A percentile compares a stretch with the other conserved stretches of the same genome.
Evolutionary conservation across 2,329 filamentous ascomycete species (phyloP).

Genomic region (Xylaria arbuscula): DNA sequence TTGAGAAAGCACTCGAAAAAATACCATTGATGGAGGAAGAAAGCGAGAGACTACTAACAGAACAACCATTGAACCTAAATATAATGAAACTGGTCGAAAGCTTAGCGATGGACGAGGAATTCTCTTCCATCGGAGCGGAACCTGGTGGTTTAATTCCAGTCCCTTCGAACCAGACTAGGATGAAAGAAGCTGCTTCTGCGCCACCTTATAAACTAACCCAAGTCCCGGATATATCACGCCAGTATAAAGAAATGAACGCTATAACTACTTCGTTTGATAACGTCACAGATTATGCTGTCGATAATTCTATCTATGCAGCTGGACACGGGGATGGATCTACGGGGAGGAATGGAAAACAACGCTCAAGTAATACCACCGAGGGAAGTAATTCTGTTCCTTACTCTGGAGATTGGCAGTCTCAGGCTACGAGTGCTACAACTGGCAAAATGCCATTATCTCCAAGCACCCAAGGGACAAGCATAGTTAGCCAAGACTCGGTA

Average conservation of each 20-base stretch:
- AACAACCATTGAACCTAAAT: constrained; percentile 56
- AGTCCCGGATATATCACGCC: constrained; percentile 49
- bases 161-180: constrained; percentile 44
- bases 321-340: constrained; percentile 51
- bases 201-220: constrained; percentile 46
- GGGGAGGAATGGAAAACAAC: constrained; percentile 60
- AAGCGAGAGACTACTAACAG: constrained; percentile 51
- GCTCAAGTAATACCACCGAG: constrained; percentile 71
- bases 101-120: constrained; percentile 48
- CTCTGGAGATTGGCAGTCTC: constrained; percentile 70
- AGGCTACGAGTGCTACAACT: constrained; percentile 71
- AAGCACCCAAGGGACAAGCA: constrained; percentile 73
- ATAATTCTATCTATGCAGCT: constrained; percentile 60
- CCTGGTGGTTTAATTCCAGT: constrained; percentile 39
- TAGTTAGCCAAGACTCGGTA: constrained; percentile 69
- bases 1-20: constrained; percentile 76
- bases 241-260: constrained; percentile 59
- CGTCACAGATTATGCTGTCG: constrained; percentile 60
- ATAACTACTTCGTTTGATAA: constrained; percentile 58
- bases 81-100: constrained; percentile 56
- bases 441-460: constrained; percentile 73
- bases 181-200: constrained; percentile 44
- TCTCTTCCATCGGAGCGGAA: constrained; percentile 36
- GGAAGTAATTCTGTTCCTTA: constrained; percentile 65
- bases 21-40: constrained; percentile 62